These are phyloP conservation scores for Leccinum pachyderme DNA, from an alignment of 1,284 basidiomycete species.

Conservation along the genomic window DNA sequence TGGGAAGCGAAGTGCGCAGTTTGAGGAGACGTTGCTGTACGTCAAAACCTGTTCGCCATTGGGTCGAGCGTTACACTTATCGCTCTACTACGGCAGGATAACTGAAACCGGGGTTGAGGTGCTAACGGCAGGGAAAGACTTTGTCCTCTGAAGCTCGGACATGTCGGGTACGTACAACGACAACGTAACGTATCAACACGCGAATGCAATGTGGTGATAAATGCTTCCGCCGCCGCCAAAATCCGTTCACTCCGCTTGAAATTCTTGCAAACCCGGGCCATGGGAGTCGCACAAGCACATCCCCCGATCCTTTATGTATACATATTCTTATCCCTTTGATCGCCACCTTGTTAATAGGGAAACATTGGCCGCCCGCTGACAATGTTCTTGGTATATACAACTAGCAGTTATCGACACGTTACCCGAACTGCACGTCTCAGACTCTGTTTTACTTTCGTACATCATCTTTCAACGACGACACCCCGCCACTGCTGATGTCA, in stretches of 20 bases:
- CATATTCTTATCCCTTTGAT: conserved; percentile 30
- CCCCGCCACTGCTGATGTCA: conserved; percentile 25
- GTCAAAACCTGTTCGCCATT: conserved; percentile 31
- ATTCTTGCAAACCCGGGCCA: conserved; percentile 18
- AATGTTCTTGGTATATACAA: conserved; percentile 30
- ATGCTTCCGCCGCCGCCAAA: conserved; percentile 15
- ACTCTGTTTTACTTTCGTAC: conserved; percentile 27
- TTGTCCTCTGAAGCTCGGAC: conserved; percentile 31
- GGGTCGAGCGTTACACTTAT: conserved; percentile 10
- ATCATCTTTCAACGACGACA: conserved; percentile 15
- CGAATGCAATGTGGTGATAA: conserved; percentile 19
- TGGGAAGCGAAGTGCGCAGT: conserved; percentile 89
- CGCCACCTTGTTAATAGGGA: conserved; percentile 25
- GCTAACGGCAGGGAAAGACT: conserved; percentile 65
- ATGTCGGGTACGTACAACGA: conserved; percentile 15
- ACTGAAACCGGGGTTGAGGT: conserved; percentile 91
- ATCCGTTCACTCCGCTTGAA: conserved; percentile 16
- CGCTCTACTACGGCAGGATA: conserved; percentile 53
- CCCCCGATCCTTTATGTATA: conserved; percentile 30
- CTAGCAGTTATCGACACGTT: conserved; percentile 27
- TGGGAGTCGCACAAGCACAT: conserved; percentile 21
- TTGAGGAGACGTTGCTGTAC: conserved; percentile 90
- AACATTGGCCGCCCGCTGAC: conserved; percentile 23
- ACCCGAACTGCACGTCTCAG: conserved; percentile 17
- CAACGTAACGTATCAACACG: conserved; percentile 20